Percentiles rank a stretch among this genome's conserved stretches.
phyloP scores from a whole-genome alignment of 1,284 basidiomycete species.

The Tilletia caries region DNA sequence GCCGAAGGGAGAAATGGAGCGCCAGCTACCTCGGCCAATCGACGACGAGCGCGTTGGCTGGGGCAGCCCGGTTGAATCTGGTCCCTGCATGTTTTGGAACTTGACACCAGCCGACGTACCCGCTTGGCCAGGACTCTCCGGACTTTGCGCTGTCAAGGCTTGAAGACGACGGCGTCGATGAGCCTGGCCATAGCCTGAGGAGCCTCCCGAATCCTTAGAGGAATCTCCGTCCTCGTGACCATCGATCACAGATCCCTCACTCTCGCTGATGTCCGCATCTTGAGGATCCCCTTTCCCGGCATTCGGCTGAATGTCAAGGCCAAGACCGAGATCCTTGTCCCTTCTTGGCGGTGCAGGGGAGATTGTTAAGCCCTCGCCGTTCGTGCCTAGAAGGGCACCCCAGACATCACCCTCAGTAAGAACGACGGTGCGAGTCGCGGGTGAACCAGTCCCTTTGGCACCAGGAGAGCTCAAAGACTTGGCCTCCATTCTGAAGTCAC shows the following conservation, averaged over 20 bases:
- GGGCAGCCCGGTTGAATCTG: not conserved
- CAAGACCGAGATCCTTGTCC: not conserved
- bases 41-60: not conserved
- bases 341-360: too few species aligned
- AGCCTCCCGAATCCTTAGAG: not conserved
- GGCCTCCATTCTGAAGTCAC: not conserved
- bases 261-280: not conserved
- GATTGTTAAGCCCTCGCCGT: not conserved
- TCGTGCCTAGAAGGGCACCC: constrained; percentile 6
- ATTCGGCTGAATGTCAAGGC: not conserved
- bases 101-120: not conserved
- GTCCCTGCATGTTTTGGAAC: not conserved
- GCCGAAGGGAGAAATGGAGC: constrained; percentile 10
- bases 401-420: constrained; percentile 12
- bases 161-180: constrained; percentile 2
- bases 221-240: not conserved
- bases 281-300: not conserved
- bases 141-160: not conserved
- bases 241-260: not conserved
- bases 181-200: not conserved
- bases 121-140: too few species aligned
- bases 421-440: not conserved
- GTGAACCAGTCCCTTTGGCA: not conserved
- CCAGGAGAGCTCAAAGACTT: not conserved
- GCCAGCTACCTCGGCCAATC: not conserved